Base-by-base conservation (phyloP, 2,329 filamentous ascomycete genomes). In the Penicillium sp. region DNA sequence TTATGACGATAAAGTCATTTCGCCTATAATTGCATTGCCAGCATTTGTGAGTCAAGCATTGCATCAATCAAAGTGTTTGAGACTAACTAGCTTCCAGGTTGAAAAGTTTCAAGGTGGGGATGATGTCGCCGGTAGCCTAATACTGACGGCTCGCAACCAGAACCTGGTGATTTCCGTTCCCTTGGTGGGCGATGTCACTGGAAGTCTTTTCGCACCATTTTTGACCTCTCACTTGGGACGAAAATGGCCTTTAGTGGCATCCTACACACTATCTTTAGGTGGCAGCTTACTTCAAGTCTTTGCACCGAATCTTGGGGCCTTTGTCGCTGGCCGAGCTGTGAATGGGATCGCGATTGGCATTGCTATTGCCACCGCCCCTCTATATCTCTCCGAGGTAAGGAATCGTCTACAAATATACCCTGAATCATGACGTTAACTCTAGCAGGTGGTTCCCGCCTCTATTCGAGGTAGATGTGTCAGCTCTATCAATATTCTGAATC, bases 221-320 rank as follows among this genome's bases (percentile, higher is more conserved):
- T 29, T 73, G 41, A 73, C 71, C 57, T 71, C 63, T 46, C 59
- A 62, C 46, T 55, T 70, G 25, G 72, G 72, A 37, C 69, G 72
- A 8, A 74, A 74, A 54, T 69, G 66, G 63, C 66, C 72, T 12
- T 56, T 75, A 18, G 49, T 75, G 6, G 52, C 57, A 3, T 68
- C 70, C 25, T 75, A 74, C 57, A 12, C 67, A 2, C 51, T 72
- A 35, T 72, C 69, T 6, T 49, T 73, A 5, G 68, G 68, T 6
- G 72, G 73, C 7, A 68, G 66, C 2, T 60, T 73, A 27, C 58
- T 74, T 4, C 72, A 74, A 51, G 63, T 73, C n/a, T 73, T 74
- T 54, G 67, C 71, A 0, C 71, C 67, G 2, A 72, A 68, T 33
- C 48, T 74, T 20, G 71, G 62, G 7, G 65, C 68, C 2, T 72